Conservation (phyloP, 495 filamentous ascomycete genomes). For the Elaphomyces granulatus region DNA sequence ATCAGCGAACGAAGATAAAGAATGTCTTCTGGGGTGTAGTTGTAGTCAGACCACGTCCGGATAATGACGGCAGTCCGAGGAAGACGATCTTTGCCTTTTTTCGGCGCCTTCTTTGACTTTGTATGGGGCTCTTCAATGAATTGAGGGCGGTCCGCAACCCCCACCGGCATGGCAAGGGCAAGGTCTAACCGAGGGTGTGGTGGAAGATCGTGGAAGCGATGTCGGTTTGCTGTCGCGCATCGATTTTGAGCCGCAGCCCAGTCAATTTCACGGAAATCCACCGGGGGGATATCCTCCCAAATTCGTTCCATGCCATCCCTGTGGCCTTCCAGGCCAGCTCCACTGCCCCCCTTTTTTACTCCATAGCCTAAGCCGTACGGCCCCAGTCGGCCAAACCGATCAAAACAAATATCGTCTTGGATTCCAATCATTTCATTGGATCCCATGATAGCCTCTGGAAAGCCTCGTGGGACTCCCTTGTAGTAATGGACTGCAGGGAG, state of each 20-base stretch:
- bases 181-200: constrained; percentile 27
- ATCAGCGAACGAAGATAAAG: constrained; percentile 44
- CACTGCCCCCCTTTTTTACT: constrained; percentile 58
- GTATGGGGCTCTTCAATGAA: constrained; percentile 2
- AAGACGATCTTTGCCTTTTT: constrained; percentile 22
- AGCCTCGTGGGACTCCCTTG: constrained; percentile 58
- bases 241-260: constrained; percentile 64
- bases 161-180: constrained; percentile 32
- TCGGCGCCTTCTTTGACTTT: constrained; percentile 5
- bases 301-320: constrained; percentile 57
- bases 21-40: constrained; percentile 37
- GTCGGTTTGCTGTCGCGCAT: constrained; percentile 54
- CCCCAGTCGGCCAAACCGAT: constrained; percentile 75
- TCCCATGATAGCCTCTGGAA: constrained; percentile 70
- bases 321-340: constrained; percentile 67
- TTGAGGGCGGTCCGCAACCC: constrained; percentile 8
- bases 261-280: constrained; percentile 57
- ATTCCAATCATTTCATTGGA: constrained; percentile 68
- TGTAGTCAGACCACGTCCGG: constrained; percentile 48
- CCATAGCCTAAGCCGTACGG: constrained; percentile 86
- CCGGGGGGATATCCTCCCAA: constrained; percentile 51
- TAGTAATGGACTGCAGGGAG: constrained; percentile 57
- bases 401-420: constrained; percentile 83
- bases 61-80: constrained; percentile 47
- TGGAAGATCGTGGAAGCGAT: constrained; percentile 45